Conservation (phyloP, 2,329 filamentous ascomycete species). For the Neofusicoccum umdonicola region DNA sequence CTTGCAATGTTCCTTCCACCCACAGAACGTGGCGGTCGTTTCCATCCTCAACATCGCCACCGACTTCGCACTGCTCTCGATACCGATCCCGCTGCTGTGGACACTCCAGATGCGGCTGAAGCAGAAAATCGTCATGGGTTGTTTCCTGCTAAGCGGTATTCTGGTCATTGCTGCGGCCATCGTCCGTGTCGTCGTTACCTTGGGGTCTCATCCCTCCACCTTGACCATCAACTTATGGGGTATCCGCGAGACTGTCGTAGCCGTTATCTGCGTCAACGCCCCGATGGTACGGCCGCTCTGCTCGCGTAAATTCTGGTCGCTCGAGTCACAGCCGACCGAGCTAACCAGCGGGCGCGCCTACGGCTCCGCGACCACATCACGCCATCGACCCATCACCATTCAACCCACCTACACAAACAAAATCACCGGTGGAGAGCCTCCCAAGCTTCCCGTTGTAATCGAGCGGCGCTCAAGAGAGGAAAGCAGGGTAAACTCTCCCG, state of each 20-base stretch:
- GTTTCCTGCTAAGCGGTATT: constrained; percentile 34
- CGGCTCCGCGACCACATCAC: not conserved
- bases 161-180: constrained; percentile 38
- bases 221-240: constrained; percentile 39
- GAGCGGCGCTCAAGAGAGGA: not conserved
- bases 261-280: constrained; percentile 35
- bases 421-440: not conserved
- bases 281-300: constrained; percentile 34
- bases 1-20: constrained; percentile 28
- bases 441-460: not conserved
- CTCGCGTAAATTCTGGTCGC: constrained; percentile 29
- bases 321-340: not conserved
- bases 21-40: constrained; percentile 31
- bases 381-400: not conserved
- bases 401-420: not conserved
- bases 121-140: constrained; percentile 34
- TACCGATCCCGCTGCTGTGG: constrained; percentile 36
- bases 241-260: constrained; percentile 36
- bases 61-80: constrained; percentile 31
- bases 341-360: not conserved
- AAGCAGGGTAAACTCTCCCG: not conserved
- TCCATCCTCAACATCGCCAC: constrained; percentile 33
- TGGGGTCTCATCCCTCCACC: constrained; percentile 28
- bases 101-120: constrained; percentile 28
- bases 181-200: constrained; percentile 31